These are phyloP conservation scores for Aspergillus taichungensis DNA, from an alignment of 495 filamentous ascomycete genomes.

Conservation along the genomic window DNA sequence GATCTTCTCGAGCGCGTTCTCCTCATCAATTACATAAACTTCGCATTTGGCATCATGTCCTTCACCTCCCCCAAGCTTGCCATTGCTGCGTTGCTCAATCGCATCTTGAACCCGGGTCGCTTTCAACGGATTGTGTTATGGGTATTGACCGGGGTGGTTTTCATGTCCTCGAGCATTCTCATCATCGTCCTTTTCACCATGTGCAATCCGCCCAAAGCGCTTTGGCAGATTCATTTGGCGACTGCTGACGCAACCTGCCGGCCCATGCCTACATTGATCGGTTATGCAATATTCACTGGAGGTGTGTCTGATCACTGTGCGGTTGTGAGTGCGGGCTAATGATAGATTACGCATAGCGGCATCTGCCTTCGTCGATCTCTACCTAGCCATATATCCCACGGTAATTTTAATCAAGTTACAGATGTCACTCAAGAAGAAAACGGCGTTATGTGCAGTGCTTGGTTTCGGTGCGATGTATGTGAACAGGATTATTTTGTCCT, in stretches of 20 bases:
- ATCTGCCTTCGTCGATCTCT: conserved; percentile 37
- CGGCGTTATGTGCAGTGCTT: conserved; percentile 33
- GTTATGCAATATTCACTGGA: conserved; percentile 25
- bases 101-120: conserved; percentile 26
- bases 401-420: conserved; percentile 35
- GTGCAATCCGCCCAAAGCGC: conserved; percentile 29
- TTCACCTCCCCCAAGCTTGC: conserved; percentile 37
- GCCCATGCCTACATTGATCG: conserved; percentile 23
- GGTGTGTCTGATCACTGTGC: conserved; percentile 11
- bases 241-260: conserved; percentile 24
- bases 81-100: conserved; percentile 25
- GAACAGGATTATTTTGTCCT: neutral
- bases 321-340: neutral
- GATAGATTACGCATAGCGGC: conserved; percentile 2
- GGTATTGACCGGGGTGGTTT: conserved; percentile 13
- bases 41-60: conserved; percentile 29
- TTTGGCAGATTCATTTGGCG: conserved; percentile 31
- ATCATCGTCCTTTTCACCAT: conserved; percentile 29
- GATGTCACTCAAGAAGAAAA: conserved; percentile 36
- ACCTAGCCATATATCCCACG: conserved; percentile 39
- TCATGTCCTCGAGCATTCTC: conserved; percentile 12
- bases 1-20: conserved; percentile 9
- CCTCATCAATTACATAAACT: conserved; percentile 25
- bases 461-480: conserved; percentile 29
- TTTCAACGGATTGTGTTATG: conserved; percentile 24